Percentiles rank a stretch among this genome's conserved stretches.
Evolutionary conservation across 2,329 filamentous ascomycete genomes (phyloP).

Genomic region (Hypoxylon sp.): DNA sequence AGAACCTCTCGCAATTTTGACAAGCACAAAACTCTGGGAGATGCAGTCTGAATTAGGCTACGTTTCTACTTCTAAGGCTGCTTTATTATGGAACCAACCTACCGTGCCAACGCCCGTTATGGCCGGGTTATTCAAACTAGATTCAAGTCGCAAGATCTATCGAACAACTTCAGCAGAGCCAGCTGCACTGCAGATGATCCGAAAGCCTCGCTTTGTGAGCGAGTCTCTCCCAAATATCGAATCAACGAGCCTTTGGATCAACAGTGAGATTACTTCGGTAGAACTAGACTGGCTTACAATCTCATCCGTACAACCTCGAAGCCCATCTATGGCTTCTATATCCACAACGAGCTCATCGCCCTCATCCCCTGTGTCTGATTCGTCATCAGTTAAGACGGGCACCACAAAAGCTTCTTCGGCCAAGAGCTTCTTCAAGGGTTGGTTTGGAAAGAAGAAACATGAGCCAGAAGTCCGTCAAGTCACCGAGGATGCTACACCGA

Average conservation of each 20-base stretch:
- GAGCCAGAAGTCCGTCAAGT: conserved; percentile 24
- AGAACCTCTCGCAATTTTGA: conserved; percentile 34
- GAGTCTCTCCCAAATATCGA: conserved; percentile 46
- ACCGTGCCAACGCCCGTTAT: conserved; percentile 2
- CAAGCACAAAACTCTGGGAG: conserved; percentile 45
- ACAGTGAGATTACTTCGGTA: conserved; percentile 25
- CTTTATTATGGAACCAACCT: conserved; percentile 42
- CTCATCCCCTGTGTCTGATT: conserved; percentile 43
- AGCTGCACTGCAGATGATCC: conserved; percentile 55
- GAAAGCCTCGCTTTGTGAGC: conserved; percentile 54
- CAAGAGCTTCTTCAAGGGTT: conserved; percentile 46
- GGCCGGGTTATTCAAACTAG: conserved; percentile 53
- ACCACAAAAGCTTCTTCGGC: conserved; percentile 45
- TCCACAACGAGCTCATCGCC: conserved; percentile 42
- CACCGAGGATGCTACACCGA: conserved; percentile 25
- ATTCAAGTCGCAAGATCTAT: conserved; percentile 52
- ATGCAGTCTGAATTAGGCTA: conserved; percentile 7
- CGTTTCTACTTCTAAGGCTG: conserved; percentile 7
- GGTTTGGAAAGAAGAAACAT: conserved; percentile 50
- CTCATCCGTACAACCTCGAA: conserved; percentile 45
- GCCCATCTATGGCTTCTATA: conserved; percentile 46
- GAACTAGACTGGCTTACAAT: conserved; percentile 53
- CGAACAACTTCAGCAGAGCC: conserved; percentile 54
- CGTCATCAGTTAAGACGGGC: conserved; percentile 43
- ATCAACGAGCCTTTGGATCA: conserved; percentile 49